Base-by-base conservation (phyloP, 768 basidiomycete genomes). In the Tricholoma hemisulphureum region DNA sequence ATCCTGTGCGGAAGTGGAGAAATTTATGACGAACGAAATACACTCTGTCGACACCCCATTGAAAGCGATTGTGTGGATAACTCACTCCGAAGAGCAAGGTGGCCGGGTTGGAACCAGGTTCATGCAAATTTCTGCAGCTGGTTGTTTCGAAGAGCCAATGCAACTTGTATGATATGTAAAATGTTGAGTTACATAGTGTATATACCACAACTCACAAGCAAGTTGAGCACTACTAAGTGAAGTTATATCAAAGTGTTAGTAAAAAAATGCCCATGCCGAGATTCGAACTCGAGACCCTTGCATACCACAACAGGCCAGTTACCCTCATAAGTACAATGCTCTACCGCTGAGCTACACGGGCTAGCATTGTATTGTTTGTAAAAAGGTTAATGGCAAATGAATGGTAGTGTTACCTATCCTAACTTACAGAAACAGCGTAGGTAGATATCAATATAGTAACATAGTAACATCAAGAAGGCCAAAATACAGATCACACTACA, bases 11-110 rank as follows among this genome's bases (percentile, higher is more conserved):
- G 71, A 78, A 26, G 89, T 96, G 2, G 94, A 96, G 68, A 72
- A 78, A 45, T 80, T 76, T 46, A 72, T 95, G 13, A 58, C 79
- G 4, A 67, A 77, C 7, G 79, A 86, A 55, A 68, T 94, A 32
- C 79, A 69, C 37, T 75, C 78, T 1, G 55, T 71, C 8, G 72
- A 81, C 35, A 75, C 80, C 20, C 72, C 74, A 31, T 71, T 91
- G 53, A 89, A 90, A 67, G 88, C 91, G 0, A 72, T 93, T 37
- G 67, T 95, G 3, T 95, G 93, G 93, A 91, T 95, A 58, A 95
- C 93, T 0, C 93, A 94, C 69, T 91, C 89, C 0, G 84, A 85
- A 2, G 88, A 92, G 60, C 93, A 94, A 69, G 89, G 85, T 4
- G 73, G 80, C 61, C 77, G 91, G 53, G 83, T 89, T 35, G 93